phyloP scores from a whole-genome alignment of 257 asterid genomes.

The Oldenlandia corymbosa region DNA sequence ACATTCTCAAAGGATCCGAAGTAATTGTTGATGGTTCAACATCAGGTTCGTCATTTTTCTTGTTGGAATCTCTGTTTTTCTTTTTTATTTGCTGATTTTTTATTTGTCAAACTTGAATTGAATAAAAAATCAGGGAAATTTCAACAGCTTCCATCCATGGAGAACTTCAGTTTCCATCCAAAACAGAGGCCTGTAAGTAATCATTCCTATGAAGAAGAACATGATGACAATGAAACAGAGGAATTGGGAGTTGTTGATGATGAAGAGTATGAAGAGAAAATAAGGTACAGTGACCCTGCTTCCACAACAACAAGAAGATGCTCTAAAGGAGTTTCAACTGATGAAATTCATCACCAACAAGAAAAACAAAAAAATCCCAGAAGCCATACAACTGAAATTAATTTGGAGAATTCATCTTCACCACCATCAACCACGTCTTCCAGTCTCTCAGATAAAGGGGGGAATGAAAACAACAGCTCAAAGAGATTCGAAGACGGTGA shows the following conservation, averaged over 20 bases:
- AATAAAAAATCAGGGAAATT: slow-evolving; percentile 33
- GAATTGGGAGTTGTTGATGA: slow-evolving; percentile 14
- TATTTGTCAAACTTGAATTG: neutral
- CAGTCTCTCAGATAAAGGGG: slow-evolving; percentile 43
- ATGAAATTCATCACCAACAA: slow-evolving; percentile 25
- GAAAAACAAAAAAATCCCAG: slow-evolving; percentile 5
- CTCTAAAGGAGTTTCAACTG: slow-evolving; percentile 60
- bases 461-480: slow-evolving; percentile 14
- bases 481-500: slow-evolving; percentile 58
- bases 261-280: slow-evolving; percentile 37
- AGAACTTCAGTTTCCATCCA: slow-evolving; percentile 26
- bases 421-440: slow-evolving; percentile 64
- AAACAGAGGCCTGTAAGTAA: slow-evolving; percentile 32
- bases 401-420: slow-evolving; percentile 35
- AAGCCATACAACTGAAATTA: slow-evolving; percentile 25
- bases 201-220: slow-evolving; percentile 6
- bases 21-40: slow-evolving; percentile 33
- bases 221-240: neutral
- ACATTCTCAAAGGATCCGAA: slow-evolving; percentile 85
- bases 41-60: too few relatives aligned
- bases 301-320: slow-evolving; percentile 23
- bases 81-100: too few relatives aligned
- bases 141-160: slow-evolving; percentile 29
- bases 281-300: slow-evolving; percentile 14
- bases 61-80: slow-evolving; percentile 27